These are phyloP conservation scores for Aspergillus haitiensis DNA, from an alignment of 495 filamentous ascomycete species.

Conservation along the genomic window DNA sequence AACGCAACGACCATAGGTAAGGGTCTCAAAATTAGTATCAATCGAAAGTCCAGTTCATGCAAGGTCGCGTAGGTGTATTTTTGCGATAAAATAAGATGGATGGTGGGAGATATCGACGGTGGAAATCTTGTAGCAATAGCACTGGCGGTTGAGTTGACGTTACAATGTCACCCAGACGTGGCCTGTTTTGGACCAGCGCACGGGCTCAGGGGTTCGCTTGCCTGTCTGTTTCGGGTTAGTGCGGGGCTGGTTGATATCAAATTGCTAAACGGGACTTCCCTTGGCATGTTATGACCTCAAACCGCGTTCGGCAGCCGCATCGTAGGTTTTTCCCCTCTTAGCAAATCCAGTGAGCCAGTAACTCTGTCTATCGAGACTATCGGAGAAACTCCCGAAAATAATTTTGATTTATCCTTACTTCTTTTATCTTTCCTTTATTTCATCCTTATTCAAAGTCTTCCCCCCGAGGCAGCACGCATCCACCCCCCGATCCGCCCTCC, in stretches of 20 bases:
- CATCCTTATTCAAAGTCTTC: neutral
- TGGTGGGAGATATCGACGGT: constrained; percentile 58
- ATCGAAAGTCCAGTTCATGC: constrained; percentile 52
- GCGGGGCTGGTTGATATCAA: constrained; percentile 52
- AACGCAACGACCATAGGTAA: constrained; percentile 47
- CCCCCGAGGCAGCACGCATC: too few species aligned
- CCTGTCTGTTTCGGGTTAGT: constrained; percentile 44
- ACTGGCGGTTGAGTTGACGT: constrained; percentile 66
- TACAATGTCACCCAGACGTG: constrained; percentile 48
- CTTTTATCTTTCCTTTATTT: constrained; percentile 3
- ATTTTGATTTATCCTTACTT: constrained; percentile 3
- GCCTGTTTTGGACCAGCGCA: constrained; percentile 49
- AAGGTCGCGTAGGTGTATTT: constrained; percentile 56
- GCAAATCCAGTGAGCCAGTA: neutral
- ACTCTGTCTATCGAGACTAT: too few species aligned
- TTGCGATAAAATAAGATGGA: constrained; percentile 52
- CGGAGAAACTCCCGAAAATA: too few species aligned
- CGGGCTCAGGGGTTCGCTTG: constrained; percentile 54
- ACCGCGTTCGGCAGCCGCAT: constrained; percentile 13
- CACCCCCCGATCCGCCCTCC: too few species aligned
- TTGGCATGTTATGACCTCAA: constrained; percentile 20
- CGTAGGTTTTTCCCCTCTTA: neutral
- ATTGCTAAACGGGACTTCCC: constrained; percentile 27
- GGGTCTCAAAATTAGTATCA: constrained; percentile 45
- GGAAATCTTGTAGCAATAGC: constrained; percentile 43